Evolutionary conservation across 805 yeast genomes (phyloP).

Genomic region (Wickerhamiella nectarea): DNA sequence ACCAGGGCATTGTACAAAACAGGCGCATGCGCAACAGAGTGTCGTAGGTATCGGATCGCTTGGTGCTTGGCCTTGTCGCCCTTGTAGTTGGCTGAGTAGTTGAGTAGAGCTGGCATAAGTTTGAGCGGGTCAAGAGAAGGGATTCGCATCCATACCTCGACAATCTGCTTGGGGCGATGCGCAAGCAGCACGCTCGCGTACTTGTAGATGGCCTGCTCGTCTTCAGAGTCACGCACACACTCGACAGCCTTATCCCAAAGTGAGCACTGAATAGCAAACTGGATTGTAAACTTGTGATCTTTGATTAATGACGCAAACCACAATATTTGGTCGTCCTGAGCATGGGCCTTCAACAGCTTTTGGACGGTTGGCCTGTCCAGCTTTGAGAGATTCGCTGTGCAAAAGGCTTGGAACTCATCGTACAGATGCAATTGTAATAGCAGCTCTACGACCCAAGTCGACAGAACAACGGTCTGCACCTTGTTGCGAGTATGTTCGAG

Average conservation of each 20-base stretch:
- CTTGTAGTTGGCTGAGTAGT: constrained; percentile 36
- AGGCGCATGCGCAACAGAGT: constrained; percentile 35
- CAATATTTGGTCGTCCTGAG: constrained; percentile 49
- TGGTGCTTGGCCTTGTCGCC: constrained; percentile 40
- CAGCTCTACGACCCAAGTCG: constrained; percentile 55
- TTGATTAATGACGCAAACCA: constrained; percentile 51
- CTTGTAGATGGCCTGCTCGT: constrained; percentile 41
- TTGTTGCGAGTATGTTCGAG: constrained; percentile 17
- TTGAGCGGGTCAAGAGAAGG: constrained; percentile 43
- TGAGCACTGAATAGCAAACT: constrained; percentile 46
- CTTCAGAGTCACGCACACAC: constrained; percentile 33
- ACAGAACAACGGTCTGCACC: constrained; percentile 40
- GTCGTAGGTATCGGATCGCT: constrained; percentile 49
- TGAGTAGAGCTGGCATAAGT: constrained; percentile 62
- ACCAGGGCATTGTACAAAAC: constrained; percentile 59
- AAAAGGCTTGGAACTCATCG: constrained; percentile 34
- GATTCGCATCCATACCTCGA: constrained; percentile 62
- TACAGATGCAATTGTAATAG: constrained; percentile 24
- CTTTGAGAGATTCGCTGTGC: constrained; percentile 25
- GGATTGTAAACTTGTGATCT: constrained; percentile 56
- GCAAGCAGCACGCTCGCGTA: constrained; percentile 56
- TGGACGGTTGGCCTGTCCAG: constrained; percentile 59
- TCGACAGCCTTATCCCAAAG: constrained; percentile 64
- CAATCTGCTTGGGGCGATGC: constrained; percentile 55
- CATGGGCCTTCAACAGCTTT: constrained; percentile 55